A percentile compares a stretch with the other conserved stretches of the same genome.
Conservation (phyloP, 2,329 filamentous ascomycete species). For the Calycina marina region DNA sequence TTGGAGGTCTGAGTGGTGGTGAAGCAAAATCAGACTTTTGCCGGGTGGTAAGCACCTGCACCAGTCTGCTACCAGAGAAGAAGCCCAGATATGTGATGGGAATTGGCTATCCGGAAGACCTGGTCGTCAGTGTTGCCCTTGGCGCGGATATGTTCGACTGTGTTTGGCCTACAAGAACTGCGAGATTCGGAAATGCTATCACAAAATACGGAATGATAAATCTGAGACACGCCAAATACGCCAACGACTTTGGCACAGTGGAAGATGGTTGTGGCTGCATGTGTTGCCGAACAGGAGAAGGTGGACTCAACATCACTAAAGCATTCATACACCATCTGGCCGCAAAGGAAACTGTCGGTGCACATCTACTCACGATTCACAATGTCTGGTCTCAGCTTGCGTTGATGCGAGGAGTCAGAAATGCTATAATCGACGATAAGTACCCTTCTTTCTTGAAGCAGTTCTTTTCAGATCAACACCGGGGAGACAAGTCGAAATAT, state of each 20-base stretch:
- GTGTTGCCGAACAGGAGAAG: constrained; percentile 56
- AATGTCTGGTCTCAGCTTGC: constrained; percentile 88
- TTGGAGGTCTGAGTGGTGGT: constrained; percentile 85
- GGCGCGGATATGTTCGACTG: constrained; percentile 99
- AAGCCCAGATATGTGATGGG: constrained; percentile 99
- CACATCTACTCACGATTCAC: constrained; percentile 74
- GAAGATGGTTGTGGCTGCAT: constrained; percentile 71
- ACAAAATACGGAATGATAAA: constrained; percentile 73
- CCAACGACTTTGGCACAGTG: constrained; percentile 68
- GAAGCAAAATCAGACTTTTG: constrained; percentile 92
- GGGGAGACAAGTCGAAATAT: constrained; percentile 45
- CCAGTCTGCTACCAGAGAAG: constrained; percentile 64
- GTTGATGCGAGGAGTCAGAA: constrained; percentile 61
- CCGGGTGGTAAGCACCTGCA: constrained; percentile 77
- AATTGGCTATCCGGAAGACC: constrained; percentile 90
- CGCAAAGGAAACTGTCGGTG: constrained; percentile 88
- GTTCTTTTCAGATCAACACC: constrained; percentile 67
- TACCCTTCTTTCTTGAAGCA: constrained; percentile 64
- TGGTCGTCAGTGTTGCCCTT: constrained; percentile 83
- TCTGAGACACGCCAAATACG: constrained; percentile 60
- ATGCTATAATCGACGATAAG: constrained; percentile 66
- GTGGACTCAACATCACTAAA: constrained; percentile 66
- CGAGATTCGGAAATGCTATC: constrained; percentile 89
- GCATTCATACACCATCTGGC: constrained; percentile 87
- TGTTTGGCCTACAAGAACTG: constrained; percentile 94